phyloP scores from a whole-genome alignment of 2,329 filamentous ascomycete species.

The Colletotrichum orbiculare region DNA sequence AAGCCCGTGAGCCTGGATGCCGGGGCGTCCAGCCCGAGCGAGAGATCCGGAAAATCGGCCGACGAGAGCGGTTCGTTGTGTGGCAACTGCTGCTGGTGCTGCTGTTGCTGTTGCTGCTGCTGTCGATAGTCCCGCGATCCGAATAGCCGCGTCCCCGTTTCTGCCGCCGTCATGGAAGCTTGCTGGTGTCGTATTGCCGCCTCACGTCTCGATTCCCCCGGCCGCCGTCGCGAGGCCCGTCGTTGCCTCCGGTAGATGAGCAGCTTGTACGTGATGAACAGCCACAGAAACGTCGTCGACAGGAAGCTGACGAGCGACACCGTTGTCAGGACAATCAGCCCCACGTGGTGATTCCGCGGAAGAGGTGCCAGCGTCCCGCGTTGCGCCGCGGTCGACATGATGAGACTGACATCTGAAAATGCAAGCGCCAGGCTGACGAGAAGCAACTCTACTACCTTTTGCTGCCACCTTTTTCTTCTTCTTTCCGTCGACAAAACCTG shows the following conservation, averaged over 20 bases:
- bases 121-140: too few species aligned
- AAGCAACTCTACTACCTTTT: too few species aligned
- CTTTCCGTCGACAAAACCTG: too few species aligned
- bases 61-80: background rate
- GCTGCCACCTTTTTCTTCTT: too few species aligned
- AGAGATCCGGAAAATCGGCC: conserved; percentile 17
- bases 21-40: conserved; percentile 14
- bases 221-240: background rate
- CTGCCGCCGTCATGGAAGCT: too few species aligned
- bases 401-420: background rate
- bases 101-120: background rate
- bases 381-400: conserved; percentile 13
- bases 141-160: too few species aligned
- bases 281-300: conserved; percentile 9
- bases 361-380: conserved; percentile 21
- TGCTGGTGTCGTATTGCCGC: background rate
- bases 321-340: conserved; percentile 8
- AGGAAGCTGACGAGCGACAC: conserved; percentile 1
- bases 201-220: background rate
- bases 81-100: background rate
- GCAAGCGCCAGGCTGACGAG: too few species aligned
- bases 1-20: conserved; percentile 1
- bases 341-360: conserved; percentile 4
- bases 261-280: conserved; percentile 18
- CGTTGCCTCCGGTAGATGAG: background rate